Conservation (phyloP, 1,284 basidiomycete genomes). For the Pterulicium gracile region DNA sequence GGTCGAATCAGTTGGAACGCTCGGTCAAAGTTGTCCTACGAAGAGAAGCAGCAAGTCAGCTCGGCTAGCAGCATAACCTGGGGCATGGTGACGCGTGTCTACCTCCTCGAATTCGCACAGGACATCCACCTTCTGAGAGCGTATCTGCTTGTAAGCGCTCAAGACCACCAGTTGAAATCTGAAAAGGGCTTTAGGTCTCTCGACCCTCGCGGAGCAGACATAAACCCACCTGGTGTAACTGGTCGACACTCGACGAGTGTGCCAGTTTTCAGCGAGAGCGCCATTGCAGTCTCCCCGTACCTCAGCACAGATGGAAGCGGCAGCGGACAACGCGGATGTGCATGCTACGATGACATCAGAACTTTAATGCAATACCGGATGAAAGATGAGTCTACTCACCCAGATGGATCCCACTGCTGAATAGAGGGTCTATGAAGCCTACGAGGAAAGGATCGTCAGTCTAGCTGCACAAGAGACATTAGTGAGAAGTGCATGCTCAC, state of each 20-base stretch:
- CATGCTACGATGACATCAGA: slow-evolving; percentile 24
- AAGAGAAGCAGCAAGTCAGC: neutral
- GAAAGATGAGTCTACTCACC: neutral
- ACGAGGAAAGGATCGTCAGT: no score
- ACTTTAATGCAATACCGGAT: neutral
- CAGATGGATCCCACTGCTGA: slow-evolving; percentile 53
- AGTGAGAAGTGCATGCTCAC: no score
- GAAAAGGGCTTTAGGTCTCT: neutral
- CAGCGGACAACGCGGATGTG: slow-evolving; percentile 44
- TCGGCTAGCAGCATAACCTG: neutral
- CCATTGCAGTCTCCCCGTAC: slow-evolving; percentile 41
- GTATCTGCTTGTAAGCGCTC: slow-evolving; percentile 54
- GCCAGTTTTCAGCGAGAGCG: slow-evolving; percentile 32
- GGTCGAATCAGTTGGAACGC: slow-evolving; percentile 47
- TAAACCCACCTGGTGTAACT: slow-evolving; percentile 43
- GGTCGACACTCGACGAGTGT: slow-evolving; percentile 35
- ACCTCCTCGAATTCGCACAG: slow-evolving; percentile 38
- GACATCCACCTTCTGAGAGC: slow-evolving; percentile 33
- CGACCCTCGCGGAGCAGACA: neutral
- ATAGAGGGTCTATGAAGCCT: slow-evolving; percentile 55
- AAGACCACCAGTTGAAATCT: slow-evolving; percentile 57
- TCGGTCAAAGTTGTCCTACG: slow-evolving; percentile 41
- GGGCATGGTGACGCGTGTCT: neutral
- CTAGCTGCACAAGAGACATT: no score
- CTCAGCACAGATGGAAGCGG: slow-evolving; percentile 40